Conservation (phyloP, 805 yeast species). For the Clavispora phyllophila region DNA sequence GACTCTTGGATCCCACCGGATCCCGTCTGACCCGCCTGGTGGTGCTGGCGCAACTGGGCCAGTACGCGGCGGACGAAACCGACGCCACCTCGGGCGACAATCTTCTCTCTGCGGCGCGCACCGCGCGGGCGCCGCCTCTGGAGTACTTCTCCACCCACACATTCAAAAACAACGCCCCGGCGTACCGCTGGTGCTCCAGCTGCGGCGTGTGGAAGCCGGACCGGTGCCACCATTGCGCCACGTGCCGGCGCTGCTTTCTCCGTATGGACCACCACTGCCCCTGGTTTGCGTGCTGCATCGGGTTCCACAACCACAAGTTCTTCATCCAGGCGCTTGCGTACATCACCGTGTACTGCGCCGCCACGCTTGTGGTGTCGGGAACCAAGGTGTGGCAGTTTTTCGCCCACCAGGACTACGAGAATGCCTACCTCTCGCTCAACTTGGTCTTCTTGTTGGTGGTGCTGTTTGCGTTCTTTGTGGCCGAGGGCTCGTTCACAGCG, state of each 20-base stretch:
- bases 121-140: conserved; percentile 23
- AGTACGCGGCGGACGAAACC: background rate
- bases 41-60: background rate
- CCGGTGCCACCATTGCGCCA: conserved; percentile 53
- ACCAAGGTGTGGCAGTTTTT: conserved; percentile 47
- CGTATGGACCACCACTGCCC: conserved; percentile 69
- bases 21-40: background rate
- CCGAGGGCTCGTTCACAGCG: conserved; percentile 43
- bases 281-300: conserved; percentile 89
- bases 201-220: conserved; percentile 59
- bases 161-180: conserved; percentile 45
- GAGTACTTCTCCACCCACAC: conserved; percentile 32
- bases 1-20: no score
- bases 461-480: conserved; percentile 47
- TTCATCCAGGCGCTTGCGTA: conserved; percentile 70
- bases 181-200: conserved; percentile 54
- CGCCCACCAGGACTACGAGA: conserved; percentile 29
- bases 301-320: conserved; percentile 72
- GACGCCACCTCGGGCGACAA: background rate
- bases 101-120: background rate
- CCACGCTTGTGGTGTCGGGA: conserved; percentile 38
- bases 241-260: conserved; percentile 43
- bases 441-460: conserved; percentile 59
- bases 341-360: conserved; percentile 42
- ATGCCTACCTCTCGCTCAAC: conserved; percentile 46